Evolutionary conservation across 352 stramenopile genomes (phyloP), one percentile per base, ranked within the genome.

Genomic region (Phytophthora multivora): DNA sequence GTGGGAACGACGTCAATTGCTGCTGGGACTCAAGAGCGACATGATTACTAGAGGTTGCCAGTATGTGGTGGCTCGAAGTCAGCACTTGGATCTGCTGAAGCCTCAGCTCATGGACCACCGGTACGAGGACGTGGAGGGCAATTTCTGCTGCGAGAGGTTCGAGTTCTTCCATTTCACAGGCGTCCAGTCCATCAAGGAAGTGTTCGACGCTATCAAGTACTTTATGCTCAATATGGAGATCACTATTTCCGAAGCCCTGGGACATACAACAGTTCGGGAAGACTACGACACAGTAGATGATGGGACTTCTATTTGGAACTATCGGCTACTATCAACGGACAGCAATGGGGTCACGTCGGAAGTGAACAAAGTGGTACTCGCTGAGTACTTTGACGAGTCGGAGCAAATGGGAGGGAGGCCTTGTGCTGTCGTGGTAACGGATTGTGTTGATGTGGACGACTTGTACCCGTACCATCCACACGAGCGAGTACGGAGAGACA

Each of bases 191-290:
- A 62, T 86, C 21, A 71, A 70, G n/a, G 61, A 87, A 31, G 76
- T 87, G n/a, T 88, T 73, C 31, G 78, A 90, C 12, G 64, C 72
- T 10, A 54, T 85, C 7, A 45, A 75, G 9, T 77, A 65, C 13
- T 84, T 78, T 61, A 68, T 77, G 41, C 31, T 73, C 12, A 86
- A 83, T 28, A 77, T 88, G 66, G 76, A 90, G 51, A 88, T 87
- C 47, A 77, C 56, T 4, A 78, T 90, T 16, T 82, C 76, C 2
- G 77, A 85, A 48, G 45, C 66, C 12, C 43, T 89, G 7, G 77
- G 77, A 9, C 57, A 86, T 38, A 66, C 79, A 7, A 86, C 77
- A 21, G 40, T 88, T 11, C 70, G 73, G 0, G 77, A 89, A 51
- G 75, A 88, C 49, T 73, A 82, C 30, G 73, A 83, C 23, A 67